phyloP scores from a whole-genome alignment of 2,329 filamentous ascomycete genomes.

The Mycosphaerelloides madeirae region DNA sequence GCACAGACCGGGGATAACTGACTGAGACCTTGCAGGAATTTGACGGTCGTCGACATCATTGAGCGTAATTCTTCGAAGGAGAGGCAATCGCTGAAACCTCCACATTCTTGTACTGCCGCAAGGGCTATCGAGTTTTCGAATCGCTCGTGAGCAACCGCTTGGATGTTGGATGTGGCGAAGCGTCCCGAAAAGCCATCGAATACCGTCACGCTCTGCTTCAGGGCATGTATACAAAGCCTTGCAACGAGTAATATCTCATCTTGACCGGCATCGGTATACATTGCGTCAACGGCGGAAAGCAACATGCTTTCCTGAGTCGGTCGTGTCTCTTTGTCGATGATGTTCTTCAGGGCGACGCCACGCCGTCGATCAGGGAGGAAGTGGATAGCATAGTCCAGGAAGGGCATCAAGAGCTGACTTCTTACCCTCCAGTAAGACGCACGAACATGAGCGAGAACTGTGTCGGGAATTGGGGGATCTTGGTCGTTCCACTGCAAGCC shows the following conservation, averaged over 20 bases:
- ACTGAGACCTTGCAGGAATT: slow-evolving; percentile 63
- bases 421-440: slow-evolving; percentile 88
- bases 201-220: slow-evolving; percentile 75
- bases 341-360: slow-evolving; percentile 12
- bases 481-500: slow-evolving; percentile 58
- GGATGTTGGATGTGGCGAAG: slow-evolving; percentile 84
- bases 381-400: slow-evolving; percentile 56
- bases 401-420: slow-evolving; percentile 79
- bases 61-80: slow-evolving; percentile 49
- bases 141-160: slow-evolving; percentile 89
- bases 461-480: slow-evolving; percentile 65
- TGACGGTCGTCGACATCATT: slow-evolving; percentile 66
- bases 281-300: slow-evolving; percentile 16
- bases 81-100: slow-evolving; percentile 54
- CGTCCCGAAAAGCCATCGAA: slow-evolving; percentile 65
- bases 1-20: slow-evolving; percentile 66
- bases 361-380: slow-evolving; percentile 27
- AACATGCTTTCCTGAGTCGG: slow-evolving; percentile 11
- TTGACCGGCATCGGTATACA: slow-evolving; percentile 7
- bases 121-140: slow-evolving; percentile 88
- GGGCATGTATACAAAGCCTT: slow-evolving; percentile 58
- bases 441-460: slow-evolving; percentile 75
- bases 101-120: slow-evolving; percentile 64
- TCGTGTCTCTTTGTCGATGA: slow-evolving; percentile 10
- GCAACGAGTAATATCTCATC: slow-evolving; percentile 20